Conservation (phyloP, 306 rosid genomes). For the Malus fusca region DNA sequence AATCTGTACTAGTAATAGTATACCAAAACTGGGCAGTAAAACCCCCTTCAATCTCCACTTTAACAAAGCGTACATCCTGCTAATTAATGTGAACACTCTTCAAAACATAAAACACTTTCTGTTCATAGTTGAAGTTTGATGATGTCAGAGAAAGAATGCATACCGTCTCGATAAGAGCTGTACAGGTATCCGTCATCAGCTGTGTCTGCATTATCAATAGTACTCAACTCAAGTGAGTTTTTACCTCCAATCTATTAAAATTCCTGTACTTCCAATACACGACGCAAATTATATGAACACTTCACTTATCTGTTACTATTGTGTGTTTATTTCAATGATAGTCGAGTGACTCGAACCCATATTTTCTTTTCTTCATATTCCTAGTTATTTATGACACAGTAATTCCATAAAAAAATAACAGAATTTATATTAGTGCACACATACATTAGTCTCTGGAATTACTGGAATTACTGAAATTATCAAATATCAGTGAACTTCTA, state of each 20-base stretch:
- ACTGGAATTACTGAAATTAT: neutral
- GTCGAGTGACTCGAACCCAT: neutral
- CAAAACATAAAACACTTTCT: no score
- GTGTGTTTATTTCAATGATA: neutral
- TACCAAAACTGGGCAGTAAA: no score
- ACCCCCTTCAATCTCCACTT: no score
- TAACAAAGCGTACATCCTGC: no score
- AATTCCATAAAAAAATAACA: neutral
- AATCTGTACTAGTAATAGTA: no score
- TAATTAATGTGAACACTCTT: no score
- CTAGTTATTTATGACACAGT: no score
- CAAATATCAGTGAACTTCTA: neutral
- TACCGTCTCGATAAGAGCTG: slow-evolving; percentile 7
- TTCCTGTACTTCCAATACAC: neutral
- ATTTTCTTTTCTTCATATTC: no score
- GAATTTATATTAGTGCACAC: neutral
- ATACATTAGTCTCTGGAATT: neutral
- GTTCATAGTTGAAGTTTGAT: no score
- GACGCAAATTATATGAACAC: neutral
- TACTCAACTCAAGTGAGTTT: neutral
- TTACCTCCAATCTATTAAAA: neutral
- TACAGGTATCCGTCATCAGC: slow-evolving; percentile 3
- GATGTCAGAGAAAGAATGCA: neutral
- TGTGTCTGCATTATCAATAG: slow-evolving; percentile 1
- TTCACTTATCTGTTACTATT: neutral